Percentiles rank a stretch among this genome's conserved stretches.
Conservation (phyloP, 345 rosid species). For the Citrus sinensis region DVS_A1.0 CM039169.1:21397501-21398000, state of each 20-base stretch:
- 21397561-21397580: too few species aligned
- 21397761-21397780: too few species aligned
- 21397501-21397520: too few species aligned
- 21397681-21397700: not conserved
- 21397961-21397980: not conserved
- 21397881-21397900: too few species aligned
- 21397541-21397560: too few species aligned
- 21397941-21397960: slow-evolving; percentile 26
- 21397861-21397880: too few species aligned
- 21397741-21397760: not conserved
- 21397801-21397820: too few species aligned
- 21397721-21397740: not conserved
- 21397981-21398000: not conserved
- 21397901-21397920: not conserved
- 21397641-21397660: too few species aligned
- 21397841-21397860: too few species aligned
- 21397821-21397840: not conserved
- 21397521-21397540: too few species aligned
- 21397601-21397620: not conserved
- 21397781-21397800: too few species aligned
- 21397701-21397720: not conserved
- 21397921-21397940: slow-evolving; percentile 6
- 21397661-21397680: not conserved
- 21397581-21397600: not conserved
- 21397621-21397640: too few species aligned